Evolutionary conservation across 2,329 filamentous ascomycete genomes (phyloP).

Genomic region (Fusarium solani-melongenae): DNA sequence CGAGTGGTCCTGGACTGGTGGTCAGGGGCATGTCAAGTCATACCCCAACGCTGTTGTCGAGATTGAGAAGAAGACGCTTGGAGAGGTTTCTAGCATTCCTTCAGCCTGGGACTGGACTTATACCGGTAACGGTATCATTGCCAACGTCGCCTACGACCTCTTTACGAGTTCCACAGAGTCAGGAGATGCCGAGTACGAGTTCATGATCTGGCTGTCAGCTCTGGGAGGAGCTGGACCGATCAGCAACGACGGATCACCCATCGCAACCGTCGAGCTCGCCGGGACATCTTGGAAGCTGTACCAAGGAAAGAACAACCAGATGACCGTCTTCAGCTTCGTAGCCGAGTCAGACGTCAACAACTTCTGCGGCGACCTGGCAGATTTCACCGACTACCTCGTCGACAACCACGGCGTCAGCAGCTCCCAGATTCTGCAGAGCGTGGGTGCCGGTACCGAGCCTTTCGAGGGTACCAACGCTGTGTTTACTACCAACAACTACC

Average conservation of each 20-base stretch:
- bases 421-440: conserved; percentile 63
- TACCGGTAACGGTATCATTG: conserved; percentile 59
- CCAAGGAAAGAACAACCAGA: conserved; percentile 65
- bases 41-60: conserved; percentile 55
- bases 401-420: conserved; percentile 57
- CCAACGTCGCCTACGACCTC: conserved; percentile 69
- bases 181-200: conserved; percentile 57
- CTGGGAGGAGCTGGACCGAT: conserved; percentile 39
- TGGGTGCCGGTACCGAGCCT: conserved; percentile 67
- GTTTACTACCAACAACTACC: conserved; percentile 32
- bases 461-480: conserved; percentile 59
- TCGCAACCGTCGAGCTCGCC: conserved; percentile 65
- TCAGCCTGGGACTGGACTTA: conserved; percentile 54
- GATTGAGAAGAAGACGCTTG: conserved; percentile 34
- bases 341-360: conserved; percentile 52
- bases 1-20: conserved; percentile 54
- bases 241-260: conserved; percentile 59
- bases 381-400: conserved; percentile 67
- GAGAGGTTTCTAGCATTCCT: conserved; percentile 47
- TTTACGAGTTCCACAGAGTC: conserved; percentile 62
- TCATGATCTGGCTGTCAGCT: conserved; percentile 41
- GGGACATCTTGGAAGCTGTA: conserved; percentile 66
- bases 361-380: conserved; percentile 67
- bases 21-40: conserved; percentile 53
- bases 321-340: conserved; percentile 67